A percentile compares a stretch with the other conserved stretches of the same genome.
These are phyloP conservation scores for Lentinula sp. DNA, from an alignment of 768 basidiomycete genomes.

Conservation along the genomic window DNA sequence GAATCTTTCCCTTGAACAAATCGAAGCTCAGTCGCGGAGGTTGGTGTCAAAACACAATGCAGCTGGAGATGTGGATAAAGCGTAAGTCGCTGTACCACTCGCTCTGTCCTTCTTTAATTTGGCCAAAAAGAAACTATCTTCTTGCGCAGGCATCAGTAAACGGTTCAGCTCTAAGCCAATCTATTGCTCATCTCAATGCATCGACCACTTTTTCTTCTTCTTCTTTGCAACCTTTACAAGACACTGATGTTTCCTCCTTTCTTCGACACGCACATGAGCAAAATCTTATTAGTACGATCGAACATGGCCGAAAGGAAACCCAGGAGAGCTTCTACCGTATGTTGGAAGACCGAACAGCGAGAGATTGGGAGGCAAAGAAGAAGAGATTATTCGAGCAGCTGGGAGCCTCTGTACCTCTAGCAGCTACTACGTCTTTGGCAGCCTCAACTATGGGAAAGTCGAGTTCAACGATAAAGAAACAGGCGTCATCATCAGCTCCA, in stretches of 20 bases:
- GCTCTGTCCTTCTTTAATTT: constrained; percentile 2
- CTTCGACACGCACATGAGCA: constrained; percentile 94
- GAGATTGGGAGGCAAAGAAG: constrained; percentile 90
- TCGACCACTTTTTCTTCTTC: constrained; percentile 82
- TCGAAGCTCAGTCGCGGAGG: constrained; percentile 86
- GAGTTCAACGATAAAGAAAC: not conserved
- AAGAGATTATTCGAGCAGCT: constrained; percentile 86
- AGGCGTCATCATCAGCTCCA: constrained; percentile 34
- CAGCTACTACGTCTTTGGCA: not conserved
- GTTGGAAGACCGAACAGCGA: constrained; percentile 65
- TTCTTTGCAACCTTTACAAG: constrained; percentile 87
- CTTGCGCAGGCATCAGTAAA: constrained; percentile 94
- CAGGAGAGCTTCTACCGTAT: constrained; percentile 81
- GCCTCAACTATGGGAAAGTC: not conserved
- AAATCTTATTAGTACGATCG: constrained; percentile 89
- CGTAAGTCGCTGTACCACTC: constrained; percentile 39
- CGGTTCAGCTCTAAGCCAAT: constrained; percentile 77
- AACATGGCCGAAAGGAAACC: constrained; percentile 81
- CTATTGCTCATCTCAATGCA: constrained; percentile 80
- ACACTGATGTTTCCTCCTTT: constrained; percentile 91
- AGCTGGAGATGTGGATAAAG: constrained; percentile 64
- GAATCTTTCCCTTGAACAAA: constrained; percentile 87
- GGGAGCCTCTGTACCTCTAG: constrained; percentile 34
- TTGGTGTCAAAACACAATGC: constrained; percentile 69
- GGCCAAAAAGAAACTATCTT: constrained; percentile 66